Conservation (phyloP, 1,284 basidiomycete species). For the Cryptococcus sp. region DNA sequence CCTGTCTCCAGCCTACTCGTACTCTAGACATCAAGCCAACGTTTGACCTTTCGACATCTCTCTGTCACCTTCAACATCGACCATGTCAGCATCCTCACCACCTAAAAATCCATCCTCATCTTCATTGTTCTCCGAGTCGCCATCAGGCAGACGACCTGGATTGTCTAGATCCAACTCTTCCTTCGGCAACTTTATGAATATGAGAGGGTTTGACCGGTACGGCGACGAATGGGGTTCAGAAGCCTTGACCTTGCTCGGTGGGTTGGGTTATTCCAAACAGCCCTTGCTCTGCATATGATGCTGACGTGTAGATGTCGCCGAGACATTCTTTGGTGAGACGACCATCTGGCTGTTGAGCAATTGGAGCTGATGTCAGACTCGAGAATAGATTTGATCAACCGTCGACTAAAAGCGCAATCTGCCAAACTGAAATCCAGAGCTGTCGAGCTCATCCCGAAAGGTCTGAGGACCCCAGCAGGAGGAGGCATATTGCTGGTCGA, state of each 20-base stretch:
- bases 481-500: constrained; percentile 31
- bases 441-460: constrained; percentile 60
- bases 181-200: constrained; percentile 27
- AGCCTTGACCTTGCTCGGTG: constrained; percentile 41
- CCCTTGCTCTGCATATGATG: background rate
- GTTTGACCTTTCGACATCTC: too few species aligned
- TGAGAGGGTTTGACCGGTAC: constrained; percentile 29
- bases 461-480: constrained; percentile 47
- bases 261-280: constrained; percentile 3
- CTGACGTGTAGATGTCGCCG: constrained; percentile 39
- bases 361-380: constrained; percentile 54
- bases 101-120: background rate
- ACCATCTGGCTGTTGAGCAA: background rate
- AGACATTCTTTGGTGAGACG: constrained; percentile 45
- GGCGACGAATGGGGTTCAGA: constrained; percentile 40
- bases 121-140: background rate
- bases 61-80: too few species aligned
- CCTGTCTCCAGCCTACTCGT: too few species aligned
- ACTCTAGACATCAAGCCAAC: too few species aligned
- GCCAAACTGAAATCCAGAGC: constrained; percentile 73
- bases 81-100: background rate
- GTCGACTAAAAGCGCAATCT: constrained; percentile 77
- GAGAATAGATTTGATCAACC: constrained; percentile 79
- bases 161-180: constrained; percentile 17
- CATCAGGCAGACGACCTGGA: constrained; percentile 1